phyloP scores from a whole-genome alignment of 345 rosid genomes.

The Populus ilicifolia region DNA sequence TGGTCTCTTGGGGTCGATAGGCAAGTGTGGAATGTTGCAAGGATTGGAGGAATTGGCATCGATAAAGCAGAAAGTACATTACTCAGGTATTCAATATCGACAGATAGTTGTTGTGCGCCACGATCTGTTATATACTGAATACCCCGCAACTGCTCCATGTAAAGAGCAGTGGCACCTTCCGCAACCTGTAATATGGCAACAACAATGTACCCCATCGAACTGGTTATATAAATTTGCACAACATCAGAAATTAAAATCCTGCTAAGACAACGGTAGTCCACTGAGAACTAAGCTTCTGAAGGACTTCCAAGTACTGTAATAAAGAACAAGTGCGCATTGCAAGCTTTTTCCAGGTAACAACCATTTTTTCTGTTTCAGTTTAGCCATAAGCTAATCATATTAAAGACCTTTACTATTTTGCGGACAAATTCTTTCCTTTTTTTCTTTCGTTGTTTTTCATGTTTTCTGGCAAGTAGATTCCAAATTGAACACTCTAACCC shows the following conservation, averaged over 20 bases:
- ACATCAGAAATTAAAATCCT: no score
- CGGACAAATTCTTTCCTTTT: no score
- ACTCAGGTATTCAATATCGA: constrained; percentile 88
- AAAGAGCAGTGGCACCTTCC: constrained; percentile 87
- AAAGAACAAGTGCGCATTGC: neutral
- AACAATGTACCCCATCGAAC: neutral
- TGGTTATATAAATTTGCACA: no score
- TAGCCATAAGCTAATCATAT: neutral
- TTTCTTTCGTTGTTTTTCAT: no score
- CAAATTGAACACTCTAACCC: no score
- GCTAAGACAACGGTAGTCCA: no score
- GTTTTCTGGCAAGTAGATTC: no score
- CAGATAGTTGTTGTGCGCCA: constrained; percentile 89
- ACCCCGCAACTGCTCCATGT: constrained; percentile 91
- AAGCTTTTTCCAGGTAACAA: neutral
- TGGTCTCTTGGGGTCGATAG: constrained; percentile 76
- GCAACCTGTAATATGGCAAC: constrained; percentile 58
- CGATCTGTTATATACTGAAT: constrained; percentile 81
- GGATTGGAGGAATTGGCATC: constrained; percentile 72
- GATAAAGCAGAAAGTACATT: constrained; percentile 92
- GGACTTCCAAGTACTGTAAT: neutral
- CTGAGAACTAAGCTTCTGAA: neutral
- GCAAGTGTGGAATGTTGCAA: constrained; percentile 79
- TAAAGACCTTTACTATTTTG: neutral
- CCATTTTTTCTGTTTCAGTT: neutral